These are phyloP conservation scores for Torrubiella hemipterigena DNA, from an alignment of 2,329 filamentous ascomycete genomes.

Conservation along the genomic window DNA sequence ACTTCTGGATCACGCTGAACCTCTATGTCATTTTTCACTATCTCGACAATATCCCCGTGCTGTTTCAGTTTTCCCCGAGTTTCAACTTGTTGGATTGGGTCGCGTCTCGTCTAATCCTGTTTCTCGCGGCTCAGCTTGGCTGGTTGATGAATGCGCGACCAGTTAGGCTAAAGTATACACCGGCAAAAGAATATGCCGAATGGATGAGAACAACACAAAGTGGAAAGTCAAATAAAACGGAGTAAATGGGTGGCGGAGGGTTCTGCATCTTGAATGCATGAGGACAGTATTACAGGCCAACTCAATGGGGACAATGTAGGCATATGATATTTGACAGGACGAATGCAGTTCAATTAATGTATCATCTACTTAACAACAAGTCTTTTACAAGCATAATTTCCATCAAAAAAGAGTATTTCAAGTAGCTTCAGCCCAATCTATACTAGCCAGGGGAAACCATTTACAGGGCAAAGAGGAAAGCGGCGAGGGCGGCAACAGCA, in stretches of 20 bases:
- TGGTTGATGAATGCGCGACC: neutral
- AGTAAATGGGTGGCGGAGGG: too few species aligned
- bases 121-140: neutral
- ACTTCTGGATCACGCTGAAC: conserved; percentile 16
- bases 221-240: too few species aligned
- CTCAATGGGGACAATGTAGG: too few species aligned
- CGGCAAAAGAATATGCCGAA: neutral
- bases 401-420: too few species aligned
- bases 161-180: neutral
- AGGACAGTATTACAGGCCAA: too few species aligned
- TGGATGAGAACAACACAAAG: neutral
- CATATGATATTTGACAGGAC: too few species aligned
- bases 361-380: too few species aligned
- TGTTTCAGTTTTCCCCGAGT: conserved; percentile 8
- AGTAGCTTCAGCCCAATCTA: too few species aligned
- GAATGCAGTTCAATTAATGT: too few species aligned
- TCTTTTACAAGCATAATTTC: too few species aligned
- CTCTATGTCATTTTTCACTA: conserved; percentile 15
- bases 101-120: neutral
- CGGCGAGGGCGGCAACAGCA: conserved; percentile 5
- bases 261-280: too few species aligned
- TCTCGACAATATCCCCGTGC: conserved; percentile 18
- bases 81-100: neutral
- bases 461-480: conserved; percentile 6
- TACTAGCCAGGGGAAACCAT: too few species aligned